These are phyloP conservation scores for Aspergillus novofumigatus DNA, from an alignment of 2,329 filamentous ascomycete genomes.

Conservation along the genomic window DNA sequence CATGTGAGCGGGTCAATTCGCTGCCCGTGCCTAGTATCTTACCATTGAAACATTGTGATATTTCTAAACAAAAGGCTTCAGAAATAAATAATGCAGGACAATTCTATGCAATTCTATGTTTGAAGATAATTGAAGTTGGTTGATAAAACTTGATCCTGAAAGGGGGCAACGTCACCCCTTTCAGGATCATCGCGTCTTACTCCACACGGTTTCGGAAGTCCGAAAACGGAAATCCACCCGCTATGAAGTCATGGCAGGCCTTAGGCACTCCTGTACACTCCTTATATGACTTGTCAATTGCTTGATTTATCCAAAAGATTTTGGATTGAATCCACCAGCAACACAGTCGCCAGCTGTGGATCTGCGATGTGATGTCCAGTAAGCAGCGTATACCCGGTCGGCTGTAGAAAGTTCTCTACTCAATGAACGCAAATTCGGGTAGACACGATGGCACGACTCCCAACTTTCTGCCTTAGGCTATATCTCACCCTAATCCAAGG, in stretches of 20 bases:
- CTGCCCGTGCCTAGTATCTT: background rate
- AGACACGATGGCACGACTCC: background rate
- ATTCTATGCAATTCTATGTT: background rate
- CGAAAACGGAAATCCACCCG: background rate
- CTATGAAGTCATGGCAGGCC: background rate
- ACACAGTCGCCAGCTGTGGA: slow-evolving; percentile 18
- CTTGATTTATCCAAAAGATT: slow-evolving; percentile 8
- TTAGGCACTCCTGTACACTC: background rate
- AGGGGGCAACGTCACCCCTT: background rate
- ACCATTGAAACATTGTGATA: background rate
- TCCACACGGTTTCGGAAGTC: background rate
- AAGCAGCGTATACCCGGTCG: background rate
- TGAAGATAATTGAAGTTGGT: background rate
- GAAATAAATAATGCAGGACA: background rate
- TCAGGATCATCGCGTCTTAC: background rate
- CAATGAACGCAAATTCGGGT: background rate
- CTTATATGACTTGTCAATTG: background rate
- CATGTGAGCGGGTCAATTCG: background rate
- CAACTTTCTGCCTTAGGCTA: background rate
- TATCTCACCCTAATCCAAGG: background rate
- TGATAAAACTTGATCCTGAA: background rate
- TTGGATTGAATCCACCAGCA: slow-evolving; percentile 11
- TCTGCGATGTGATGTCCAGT: background rate
- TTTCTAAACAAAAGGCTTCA: background rate
- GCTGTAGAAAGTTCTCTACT: background rate